These are phyloP conservation scores for Xylaria palmicola DNA, from an alignment of 495 filamentous ascomycete species.

Conservation along the genomic window DNA sequence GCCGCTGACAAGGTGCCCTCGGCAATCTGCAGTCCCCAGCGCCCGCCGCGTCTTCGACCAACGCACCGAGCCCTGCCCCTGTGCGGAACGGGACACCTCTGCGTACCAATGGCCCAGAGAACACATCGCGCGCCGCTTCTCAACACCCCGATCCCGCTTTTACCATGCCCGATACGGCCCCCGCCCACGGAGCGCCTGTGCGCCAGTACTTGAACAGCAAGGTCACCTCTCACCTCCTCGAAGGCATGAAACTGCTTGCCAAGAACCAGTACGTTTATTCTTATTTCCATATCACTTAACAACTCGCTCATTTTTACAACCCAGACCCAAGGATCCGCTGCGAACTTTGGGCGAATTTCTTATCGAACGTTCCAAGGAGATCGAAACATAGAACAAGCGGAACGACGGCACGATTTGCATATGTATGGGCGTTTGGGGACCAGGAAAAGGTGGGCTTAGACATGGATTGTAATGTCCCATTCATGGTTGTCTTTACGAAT, in stretches of 20 bases:
- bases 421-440: slow-evolving; percentile 25
- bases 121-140: slow-evolving; percentile 48
- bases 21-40: slow-evolving; percentile 22
- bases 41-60: slow-evolving; percentile 31
- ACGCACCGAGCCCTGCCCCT: slow-evolving; percentile 40
- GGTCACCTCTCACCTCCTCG: slow-evolving; percentile 78
- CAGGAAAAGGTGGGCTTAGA: slow-evolving; percentile 8
- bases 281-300: neutral
- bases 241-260: slow-evolving; percentile 88
- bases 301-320: neutral
- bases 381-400: slow-evolving; percentile 45
- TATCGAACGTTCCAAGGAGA: slow-evolving; percentile 74
- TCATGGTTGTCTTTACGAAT: slow-evolving; percentile 17
- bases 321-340: slow-evolving; percentile 78
- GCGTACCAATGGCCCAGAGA: slow-evolving; percentile 24
- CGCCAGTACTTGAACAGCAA: slow-evolving; percentile 88
- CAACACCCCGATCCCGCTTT: slow-evolving; percentile 49
- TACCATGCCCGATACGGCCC: slow-evolving; percentile 54
- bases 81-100: slow-evolving; percentile 40
- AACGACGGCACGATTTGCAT: slow-evolving; percentile 11
- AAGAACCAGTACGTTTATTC: slow-evolving; percentile 68
- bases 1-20: slow-evolving; percentile 18
- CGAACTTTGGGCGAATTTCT: slow-evolving; percentile 84
- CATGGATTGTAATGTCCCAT: slow-evolving; percentile 11
- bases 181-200: slow-evolving; percentile 76